Percentiles rank a stretch among this genome's conserved stretches.
phyloP scores from a whole-genome alignment of 2,329 filamentous ascomycete species.

The Chaetomiaceae sp. region DNA sequence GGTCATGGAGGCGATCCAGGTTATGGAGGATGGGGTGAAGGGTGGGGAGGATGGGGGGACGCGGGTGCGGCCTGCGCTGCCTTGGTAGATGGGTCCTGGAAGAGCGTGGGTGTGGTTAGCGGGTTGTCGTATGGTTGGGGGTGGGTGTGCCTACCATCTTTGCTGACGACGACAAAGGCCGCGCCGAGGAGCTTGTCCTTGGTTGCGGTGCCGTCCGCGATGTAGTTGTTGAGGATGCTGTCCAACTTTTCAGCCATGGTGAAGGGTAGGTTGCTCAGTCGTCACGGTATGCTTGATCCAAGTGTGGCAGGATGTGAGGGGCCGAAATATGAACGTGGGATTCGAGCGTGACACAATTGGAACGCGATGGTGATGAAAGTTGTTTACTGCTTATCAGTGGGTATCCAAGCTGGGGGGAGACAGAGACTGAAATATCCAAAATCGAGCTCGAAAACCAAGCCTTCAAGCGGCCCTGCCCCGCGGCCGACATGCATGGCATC shows the following conservation, averaged over 20 bases:
- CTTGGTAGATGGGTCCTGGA: conserved; percentile 34
- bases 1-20: conserved; percentile 40
- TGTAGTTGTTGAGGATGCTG: conserved; percentile 25
- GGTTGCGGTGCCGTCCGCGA: conserved; percentile 25
- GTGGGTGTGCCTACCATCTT: conserved; percentile 21
- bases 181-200: conserved; percentile 31
- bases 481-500: too few relatives aligned
- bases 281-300: too few relatives aligned
- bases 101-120: background rate
- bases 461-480: too few relatives aligned
- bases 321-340: background rate
- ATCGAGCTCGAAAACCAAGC: too few relatives aligned
- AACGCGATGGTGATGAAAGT: too few relatives aligned
- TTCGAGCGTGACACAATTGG: too few relatives aligned
- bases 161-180: conserved; percentile 28
- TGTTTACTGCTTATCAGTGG: too few relatives aligned
- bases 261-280: background rate
- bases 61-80: conserved; percentile 35
- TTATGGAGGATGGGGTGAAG: conserved; percentile 34
- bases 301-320: too few relatives aligned
- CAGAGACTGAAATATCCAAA: too few relatives aligned
- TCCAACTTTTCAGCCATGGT: conserved; percentile 23
- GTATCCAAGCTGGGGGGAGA: too few relatives aligned
- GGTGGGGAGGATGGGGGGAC: conserved; percentile 28
- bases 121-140: background rate